A percentile compares a stretch with the other conserved stretches of the same genome.
These are phyloP conservation scores for Ulota crispa DNA, from an alignment of 225 moss, liverwort and hornwort genomes.

Conservation along the genomic window DNA sequence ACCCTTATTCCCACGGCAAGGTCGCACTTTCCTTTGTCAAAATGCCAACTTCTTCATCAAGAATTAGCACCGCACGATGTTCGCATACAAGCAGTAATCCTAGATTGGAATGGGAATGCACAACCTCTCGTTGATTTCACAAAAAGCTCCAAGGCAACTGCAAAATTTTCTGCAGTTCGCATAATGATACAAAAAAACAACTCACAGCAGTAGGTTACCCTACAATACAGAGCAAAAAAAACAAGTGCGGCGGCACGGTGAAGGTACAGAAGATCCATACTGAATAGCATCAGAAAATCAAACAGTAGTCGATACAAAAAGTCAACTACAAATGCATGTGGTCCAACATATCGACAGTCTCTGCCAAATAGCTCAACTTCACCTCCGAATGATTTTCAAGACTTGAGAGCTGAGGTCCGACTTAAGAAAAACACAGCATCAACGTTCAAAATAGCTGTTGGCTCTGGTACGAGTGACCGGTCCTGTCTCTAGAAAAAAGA, in stretches of 20 bases:
- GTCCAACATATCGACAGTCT: slow-evolving; percentile 8
- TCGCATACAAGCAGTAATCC: not conserved
- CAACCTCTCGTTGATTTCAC: not conserved
- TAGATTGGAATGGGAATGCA: not conserved
- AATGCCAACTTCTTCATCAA: not conserved
- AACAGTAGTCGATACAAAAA: not conserved
- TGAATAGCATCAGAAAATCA: not conserved
- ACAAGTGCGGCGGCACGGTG: not conserved
- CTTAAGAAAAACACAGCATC: slow-evolving; percentile 19
- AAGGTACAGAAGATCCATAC: not conserved
- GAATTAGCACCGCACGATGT: not conserved
- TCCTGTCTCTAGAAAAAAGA: not conserved
- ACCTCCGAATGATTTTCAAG: not conserved
- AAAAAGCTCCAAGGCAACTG: not conserved
- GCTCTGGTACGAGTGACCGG: not conserved
- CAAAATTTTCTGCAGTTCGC: not conserved
- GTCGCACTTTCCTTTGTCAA: not conserved
- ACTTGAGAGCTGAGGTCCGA: slow-evolving; percentile 18
- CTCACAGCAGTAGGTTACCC: not conserved
- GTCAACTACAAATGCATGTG: not conserved
- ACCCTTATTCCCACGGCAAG: no score
- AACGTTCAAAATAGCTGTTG: slow-evolving; percentile 6
- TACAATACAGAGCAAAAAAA: not conserved
- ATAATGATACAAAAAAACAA: not conserved
- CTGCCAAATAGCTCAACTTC: slow-evolving; percentile 6